These are phyloP conservation scores for Haplographium delicatum DNA, from an alignment of 495 filamentous ascomycete species.

Conservation along the genomic window DNA sequence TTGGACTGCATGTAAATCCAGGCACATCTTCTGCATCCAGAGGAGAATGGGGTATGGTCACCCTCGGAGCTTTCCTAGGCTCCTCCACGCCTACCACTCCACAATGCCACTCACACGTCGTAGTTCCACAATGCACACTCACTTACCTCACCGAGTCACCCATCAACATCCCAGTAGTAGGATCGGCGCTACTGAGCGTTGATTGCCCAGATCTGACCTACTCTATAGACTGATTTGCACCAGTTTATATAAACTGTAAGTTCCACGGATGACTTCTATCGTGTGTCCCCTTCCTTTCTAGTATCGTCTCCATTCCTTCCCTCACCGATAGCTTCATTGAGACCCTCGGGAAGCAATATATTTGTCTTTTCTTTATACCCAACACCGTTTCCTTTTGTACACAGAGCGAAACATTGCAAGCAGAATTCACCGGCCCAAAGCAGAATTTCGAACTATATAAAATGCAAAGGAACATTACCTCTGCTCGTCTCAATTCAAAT, in stretches of 20 bases:
- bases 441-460: too few species aligned
- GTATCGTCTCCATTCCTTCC: neutral
- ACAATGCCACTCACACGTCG: neutral
- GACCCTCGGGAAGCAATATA: neutral
- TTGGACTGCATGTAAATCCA: constrained; percentile 7
- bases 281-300: neutral
- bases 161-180: too few species aligned
- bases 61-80: constrained; percentile 11
- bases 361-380: neutral
- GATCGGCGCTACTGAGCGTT: constrained; percentile 6
- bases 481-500: neutral
- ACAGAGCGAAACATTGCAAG: too few species aligned
- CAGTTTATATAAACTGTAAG: too few species aligned
- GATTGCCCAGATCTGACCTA: constrained; percentile 3
- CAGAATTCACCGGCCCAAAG: too few species aligned
- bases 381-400: too few species aligned
- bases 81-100: neutral
- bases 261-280: too few species aligned
- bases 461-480: too few species aligned
- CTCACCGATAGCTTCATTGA: neutral
- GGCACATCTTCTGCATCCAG: constrained; percentile 10
- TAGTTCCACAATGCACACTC: constrained; percentile 7
- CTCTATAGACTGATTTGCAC: too few species aligned
- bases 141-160: neutral
- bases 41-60: constrained; percentile 4